These are phyloP conservation scores for Pythium oligandrum DNA, from an alignment of 352 stramenopile species.

Conservation along the genomic window DNA sequence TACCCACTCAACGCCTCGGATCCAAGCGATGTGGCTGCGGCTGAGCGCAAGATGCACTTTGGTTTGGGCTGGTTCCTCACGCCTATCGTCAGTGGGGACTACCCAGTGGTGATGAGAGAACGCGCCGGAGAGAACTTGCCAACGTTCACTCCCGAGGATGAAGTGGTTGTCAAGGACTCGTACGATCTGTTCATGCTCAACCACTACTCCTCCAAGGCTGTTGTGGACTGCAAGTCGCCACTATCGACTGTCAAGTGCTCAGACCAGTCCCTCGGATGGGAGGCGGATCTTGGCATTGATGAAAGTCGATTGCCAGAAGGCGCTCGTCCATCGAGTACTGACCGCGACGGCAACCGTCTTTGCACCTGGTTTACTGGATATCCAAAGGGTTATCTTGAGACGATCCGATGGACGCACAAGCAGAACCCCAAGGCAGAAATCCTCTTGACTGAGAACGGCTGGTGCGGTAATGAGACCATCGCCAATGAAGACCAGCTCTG, in stretches of 20 bases:
- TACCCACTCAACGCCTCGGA: slow-evolving; percentile 69
- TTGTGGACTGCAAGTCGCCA: slow-evolving; percentile 39
- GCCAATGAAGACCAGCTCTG: slow-evolving; percentile 59
- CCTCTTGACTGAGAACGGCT: slow-evolving; percentile 64
- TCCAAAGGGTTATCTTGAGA: slow-evolving; percentile 44
- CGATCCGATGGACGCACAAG: slow-evolving; percentile 52
- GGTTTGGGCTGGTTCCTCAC: slow-evolving; percentile 91
- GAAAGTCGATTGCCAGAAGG: slow-evolving; percentile 42
- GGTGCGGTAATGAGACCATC: slow-evolving; percentile 54
- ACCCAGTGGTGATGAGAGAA: slow-evolving; percentile 88
- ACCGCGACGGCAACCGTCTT: slow-evolving; percentile 26
- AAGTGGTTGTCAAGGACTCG: slow-evolving; percentile 70
- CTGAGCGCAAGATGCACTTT: slow-evolving; percentile 86
- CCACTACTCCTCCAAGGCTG: slow-evolving; percentile 82
- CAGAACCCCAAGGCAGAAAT: slow-evolving; percentile 35
- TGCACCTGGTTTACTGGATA: slow-evolving; percentile 51
- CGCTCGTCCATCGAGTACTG: slow-evolving; percentile 45
- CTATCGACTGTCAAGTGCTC: slow-evolving; percentile 32
- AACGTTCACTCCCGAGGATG: slow-evolving; percentile 76
- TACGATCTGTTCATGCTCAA: slow-evolving; percentile 95
- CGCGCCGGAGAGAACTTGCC: slow-evolving; percentile 75
- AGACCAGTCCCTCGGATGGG: slow-evolving; percentile 29
- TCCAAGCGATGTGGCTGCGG: slow-evolving; percentile 44
- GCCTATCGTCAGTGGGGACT: slow-evolving; percentile 89
- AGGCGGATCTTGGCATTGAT: slow-evolving; percentile 46